A percentile compares a stretch with the other conserved stretches of the same genome.
Conservation (phyloP, 345 rosid species). For the Kernera saxatilis region DNA sequence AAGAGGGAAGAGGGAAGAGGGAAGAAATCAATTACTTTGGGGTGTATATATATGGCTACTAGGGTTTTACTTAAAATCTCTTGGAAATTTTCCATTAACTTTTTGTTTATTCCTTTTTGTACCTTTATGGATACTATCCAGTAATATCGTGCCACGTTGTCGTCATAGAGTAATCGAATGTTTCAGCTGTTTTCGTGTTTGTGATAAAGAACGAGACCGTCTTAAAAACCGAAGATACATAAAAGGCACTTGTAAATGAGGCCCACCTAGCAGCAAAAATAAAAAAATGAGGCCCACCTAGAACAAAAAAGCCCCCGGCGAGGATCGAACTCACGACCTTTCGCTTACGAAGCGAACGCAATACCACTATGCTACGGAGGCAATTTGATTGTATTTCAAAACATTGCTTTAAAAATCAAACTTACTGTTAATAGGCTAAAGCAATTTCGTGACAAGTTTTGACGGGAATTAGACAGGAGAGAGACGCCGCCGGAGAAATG, state of each 20-base stretch:
- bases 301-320: slow-evolving; percentile 61
- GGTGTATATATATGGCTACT: slow-evolving; percentile 10
- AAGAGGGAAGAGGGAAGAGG: no score
- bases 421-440: neutral
- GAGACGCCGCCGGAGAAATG: slow-evolving; percentile 38
- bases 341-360: slow-evolving; percentile 99
- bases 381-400: no score
- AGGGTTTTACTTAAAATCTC: slow-evolving; percentile 19
- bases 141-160: neutral
- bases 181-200: neutral
- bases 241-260: no score
- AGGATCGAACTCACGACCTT: slow-evolving; percentile 99
- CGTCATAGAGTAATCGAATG: neutral
- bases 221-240: no score
- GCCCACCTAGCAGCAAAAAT: no score
- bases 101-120: neutral
- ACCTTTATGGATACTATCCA: neutral
- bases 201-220: no score
- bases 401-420: no score
- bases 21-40: neutral
- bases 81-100: neutral
- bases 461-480: neutral
- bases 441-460: neutral
- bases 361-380: slow-evolving; percentile 99
- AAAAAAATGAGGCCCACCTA: no score